Evolutionary conservation across 345 rosid genomes (phyloP).

Genomic region (Aethionema arabicum): DNA sequence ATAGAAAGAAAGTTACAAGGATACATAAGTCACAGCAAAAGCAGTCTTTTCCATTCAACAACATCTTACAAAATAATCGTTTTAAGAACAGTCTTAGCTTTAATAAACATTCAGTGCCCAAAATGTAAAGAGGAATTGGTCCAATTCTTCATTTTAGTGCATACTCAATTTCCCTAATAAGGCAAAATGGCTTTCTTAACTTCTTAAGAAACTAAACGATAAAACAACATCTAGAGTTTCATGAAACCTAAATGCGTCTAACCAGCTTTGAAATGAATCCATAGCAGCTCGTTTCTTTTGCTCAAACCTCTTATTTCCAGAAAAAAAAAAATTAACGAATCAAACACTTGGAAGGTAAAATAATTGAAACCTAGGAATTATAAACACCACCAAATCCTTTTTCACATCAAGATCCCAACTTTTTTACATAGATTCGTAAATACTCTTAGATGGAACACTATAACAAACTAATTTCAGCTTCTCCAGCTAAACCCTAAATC

Average conservation of each 20-base stretch:
- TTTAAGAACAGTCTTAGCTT: background rate
- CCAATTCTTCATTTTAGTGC: background rate
- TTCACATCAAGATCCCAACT: slow-evolving; percentile 15
- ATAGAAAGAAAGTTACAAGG: slow-evolving; percentile 13
- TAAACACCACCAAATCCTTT: slow-evolving; percentile 17
- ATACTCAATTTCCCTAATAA: background rate
- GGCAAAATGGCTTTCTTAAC: background rate
- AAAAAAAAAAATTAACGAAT: slow-evolving; percentile 2
- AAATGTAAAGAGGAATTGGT: slow-evolving; percentile 2
- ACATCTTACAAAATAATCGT: background rate
- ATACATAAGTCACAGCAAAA: background rate
- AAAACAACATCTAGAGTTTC: background rate
- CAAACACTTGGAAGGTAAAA: background rate
- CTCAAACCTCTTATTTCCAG: background rate
- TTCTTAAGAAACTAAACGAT: too few relatives aligned
- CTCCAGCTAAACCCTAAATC: background rate
- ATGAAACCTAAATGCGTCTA: slow-evolving; percentile 4
- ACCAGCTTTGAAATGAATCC: background rate
- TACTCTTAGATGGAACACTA: slow-evolving; percentile 3
- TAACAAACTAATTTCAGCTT: slow-evolving; percentile 7
- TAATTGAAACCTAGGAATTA: background rate
- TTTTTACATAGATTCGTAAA: background rate
- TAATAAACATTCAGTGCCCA: background rate
- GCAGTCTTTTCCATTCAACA: background rate
- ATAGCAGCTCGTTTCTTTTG: background rate